Evolutionary conservation across 306 rosid genomes (phyloP), one percentile per base, ranked within the genome.

Genomic region (Adenanthera pavonina): DNA sequence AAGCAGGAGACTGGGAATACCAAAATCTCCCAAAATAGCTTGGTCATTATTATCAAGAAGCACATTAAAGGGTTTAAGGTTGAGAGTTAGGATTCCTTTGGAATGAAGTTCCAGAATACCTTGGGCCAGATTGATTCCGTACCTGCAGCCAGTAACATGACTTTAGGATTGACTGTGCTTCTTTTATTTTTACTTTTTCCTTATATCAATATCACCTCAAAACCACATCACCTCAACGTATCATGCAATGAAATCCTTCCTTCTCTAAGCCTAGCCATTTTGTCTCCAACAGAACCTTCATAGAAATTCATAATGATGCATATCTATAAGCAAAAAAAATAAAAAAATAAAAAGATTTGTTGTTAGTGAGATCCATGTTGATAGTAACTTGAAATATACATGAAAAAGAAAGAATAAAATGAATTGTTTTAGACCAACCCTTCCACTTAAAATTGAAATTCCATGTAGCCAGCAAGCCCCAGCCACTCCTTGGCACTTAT

Each of bases 211-310:
- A 79, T 69, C 67, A 59, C 67, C 47, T 81, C 10, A 44, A 47
- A 83, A 75, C 69, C 60, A 84, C 25, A 78, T 81, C 82, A 94
- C 98, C 98, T 93, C 87, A 93, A 81, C 78, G 81, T 91, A 90
- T 95, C 93, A 85, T 66, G 84, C 62, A 93, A 79, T 3, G 90
- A 72, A 82, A 92, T 87, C 84, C 82, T 88, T 75, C 97, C 98
- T 71, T 82, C 94, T 85, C 67, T 89, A 33, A 91, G 94, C 78
- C 76, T 86, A 47, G 99, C 95, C 87, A 95, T 84, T 89, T 89
- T 91, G 86, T 95, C 99, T 72, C 89, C 97, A 56, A 92, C 76
- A n/a, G 97, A 95, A 83, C 97, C 97, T 78, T 85, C 97, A 15
- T 90, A 93, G 82, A 93, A 88, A 69, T 90, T 95, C 97, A 90